Conservation (phyloP, 352 stramenopile genomes). For the Phytophthora sansomeana region DNA sequence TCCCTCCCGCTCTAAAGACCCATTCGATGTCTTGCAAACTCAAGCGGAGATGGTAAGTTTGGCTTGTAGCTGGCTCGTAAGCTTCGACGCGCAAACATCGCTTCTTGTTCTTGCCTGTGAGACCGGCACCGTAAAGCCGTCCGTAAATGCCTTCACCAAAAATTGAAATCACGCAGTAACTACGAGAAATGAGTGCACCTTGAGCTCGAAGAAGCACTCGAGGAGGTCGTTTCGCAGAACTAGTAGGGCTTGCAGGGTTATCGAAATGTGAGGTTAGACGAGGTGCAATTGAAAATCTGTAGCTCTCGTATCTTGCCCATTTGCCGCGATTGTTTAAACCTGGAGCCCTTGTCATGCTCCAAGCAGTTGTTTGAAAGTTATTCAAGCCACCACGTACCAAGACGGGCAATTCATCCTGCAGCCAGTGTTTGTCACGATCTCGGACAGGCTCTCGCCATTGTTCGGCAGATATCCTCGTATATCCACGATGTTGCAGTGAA, state of each 20-base stretch:
- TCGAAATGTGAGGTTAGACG: not conserved
- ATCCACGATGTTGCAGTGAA: slow-evolving; percentile 54
- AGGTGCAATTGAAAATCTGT: slow-evolving; percentile 43
- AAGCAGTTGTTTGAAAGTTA: not conserved
- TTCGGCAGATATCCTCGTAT: slow-evolving; percentile 41
- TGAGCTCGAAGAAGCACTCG: slow-evolving; percentile 54
- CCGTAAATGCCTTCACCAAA: slow-evolving; percentile 68
- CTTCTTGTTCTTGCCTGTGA: slow-evolving; percentile 35
- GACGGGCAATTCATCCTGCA: slow-evolving; percentile 54
- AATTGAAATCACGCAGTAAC: slow-evolving; percentile 68
- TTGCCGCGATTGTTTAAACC: slow-evolving; percentile 46
- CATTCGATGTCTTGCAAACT: slow-evolving; percentile 66
- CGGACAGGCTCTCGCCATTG: slow-evolving; percentile 63
- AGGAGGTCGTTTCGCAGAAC: slow-evolving; percentile 22
- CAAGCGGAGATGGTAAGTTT: slow-evolving; percentile 40
- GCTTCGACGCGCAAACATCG: slow-evolving; percentile 58
- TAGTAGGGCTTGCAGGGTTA: slow-evolving; percentile 7
- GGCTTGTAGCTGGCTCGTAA: slow-evolving; percentile 56
- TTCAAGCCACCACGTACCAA: slow-evolving; percentile 38
- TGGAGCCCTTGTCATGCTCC: slow-evolving; percentile 53
- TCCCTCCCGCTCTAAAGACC: slow-evolving; percentile 46
- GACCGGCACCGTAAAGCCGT: slow-evolving; percentile 55
- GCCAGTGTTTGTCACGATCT: slow-evolving; percentile 69
- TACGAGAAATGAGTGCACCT: slow-evolving; percentile 63
- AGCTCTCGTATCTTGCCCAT: slow-evolving; percentile 50